These are phyloP conservation scores for Saussurea involucrata DNA, from an alignment of 129 eudicot species.

Conservation along the genomic window DNA sequence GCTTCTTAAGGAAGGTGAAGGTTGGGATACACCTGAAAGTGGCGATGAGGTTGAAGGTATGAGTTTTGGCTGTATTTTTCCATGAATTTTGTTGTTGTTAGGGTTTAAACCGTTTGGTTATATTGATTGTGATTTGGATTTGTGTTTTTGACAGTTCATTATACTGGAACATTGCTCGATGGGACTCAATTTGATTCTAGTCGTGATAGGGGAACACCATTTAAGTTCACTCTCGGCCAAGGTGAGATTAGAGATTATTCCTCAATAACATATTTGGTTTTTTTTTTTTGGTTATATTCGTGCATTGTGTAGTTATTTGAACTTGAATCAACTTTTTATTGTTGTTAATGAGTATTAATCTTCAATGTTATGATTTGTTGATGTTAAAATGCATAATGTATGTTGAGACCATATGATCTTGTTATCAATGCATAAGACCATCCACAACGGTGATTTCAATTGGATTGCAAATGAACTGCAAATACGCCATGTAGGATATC, in stretches of 20 bases:
- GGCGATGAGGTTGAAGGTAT: slow-evolving; percentile 97
- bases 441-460: too few relatives aligned
- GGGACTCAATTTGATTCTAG: slow-evolving; percentile 95
- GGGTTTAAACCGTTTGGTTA: background rate
- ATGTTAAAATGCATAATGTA: background rate
- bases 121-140: background rate
- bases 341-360: background rate
- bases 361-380: background rate
- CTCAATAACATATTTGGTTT: background rate
- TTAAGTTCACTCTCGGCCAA: slow-evolving; percentile 92
- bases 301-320: background rate
- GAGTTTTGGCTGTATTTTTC: background rate
- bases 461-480: too few relatives aligned
- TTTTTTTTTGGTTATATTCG: background rate
- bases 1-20: slow-evolving; percentile 83
- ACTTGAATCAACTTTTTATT: background rate
- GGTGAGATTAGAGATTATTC: slow-evolving; percentile 30
- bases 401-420: background rate
- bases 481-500: too few relatives aligned
- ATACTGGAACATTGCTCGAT: slow-evolving; percentile 90
- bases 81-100: background rate
- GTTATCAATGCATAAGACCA: background rate
- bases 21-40: slow-evolving; percentile 80
- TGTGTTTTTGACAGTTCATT: slow-evolving; percentile 59
- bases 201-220: slow-evolving; percentile 83